Evolutionary conservation across 441 rosid species (phyloP).

Genomic region (Flueggea neowawraea): DNA sequence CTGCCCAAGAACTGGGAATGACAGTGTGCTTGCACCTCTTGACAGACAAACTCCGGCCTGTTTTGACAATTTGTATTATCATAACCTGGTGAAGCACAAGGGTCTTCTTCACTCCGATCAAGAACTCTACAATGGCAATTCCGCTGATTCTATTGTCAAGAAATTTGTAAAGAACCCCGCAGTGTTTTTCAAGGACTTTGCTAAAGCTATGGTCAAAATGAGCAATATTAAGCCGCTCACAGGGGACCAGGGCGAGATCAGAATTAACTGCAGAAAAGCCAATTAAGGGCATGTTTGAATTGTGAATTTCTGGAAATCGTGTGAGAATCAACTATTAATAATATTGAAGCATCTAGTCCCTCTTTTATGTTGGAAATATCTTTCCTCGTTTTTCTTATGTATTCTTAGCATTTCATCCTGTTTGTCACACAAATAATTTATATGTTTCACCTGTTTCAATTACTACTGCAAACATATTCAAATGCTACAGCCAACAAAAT

Average conservation of each 20-base stretch:
- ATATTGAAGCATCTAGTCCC: no score
- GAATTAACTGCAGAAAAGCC: constrained; percentile 44
- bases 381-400: no score
- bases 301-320: no score
- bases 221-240: constrained; percentile 48
- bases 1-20: constrained; percentile 44
- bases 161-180: constrained; percentile 30
- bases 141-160: constrained; percentile 42
- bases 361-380: no score
- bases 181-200: constrained; percentile 48
- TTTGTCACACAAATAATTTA: no score
- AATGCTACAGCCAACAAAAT: no score
- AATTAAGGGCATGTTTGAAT: constrained; percentile 18
- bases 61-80: constrained; percentile 51
- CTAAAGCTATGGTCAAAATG: constrained; percentile 56
- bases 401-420: no score
- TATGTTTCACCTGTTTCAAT: no score
- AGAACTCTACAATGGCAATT: constrained; percentile 40
- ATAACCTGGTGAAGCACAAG: constrained; percentile 39
- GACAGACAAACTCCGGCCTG: constrained; percentile 39
- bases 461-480: no score
- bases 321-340: no score
- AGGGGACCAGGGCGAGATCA: constrained; percentile 47
- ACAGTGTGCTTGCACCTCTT: no score
- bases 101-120: constrained; percentile 74